Evolutionary conservation across 441 rosid genomes (phyloP).

Genomic region (Corymbia calophylla): DNA sequence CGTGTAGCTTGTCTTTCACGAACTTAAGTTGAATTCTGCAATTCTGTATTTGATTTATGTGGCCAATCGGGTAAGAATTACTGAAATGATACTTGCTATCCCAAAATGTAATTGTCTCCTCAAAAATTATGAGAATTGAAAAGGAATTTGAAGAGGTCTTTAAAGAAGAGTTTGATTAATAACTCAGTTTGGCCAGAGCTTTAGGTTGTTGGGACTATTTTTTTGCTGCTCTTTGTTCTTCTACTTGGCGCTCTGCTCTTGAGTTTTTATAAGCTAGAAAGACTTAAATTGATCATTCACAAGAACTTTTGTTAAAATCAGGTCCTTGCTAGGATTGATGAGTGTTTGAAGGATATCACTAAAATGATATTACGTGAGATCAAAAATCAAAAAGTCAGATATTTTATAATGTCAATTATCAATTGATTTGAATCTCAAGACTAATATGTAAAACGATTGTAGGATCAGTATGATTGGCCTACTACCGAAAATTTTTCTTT

Average conservation of each 20-base stretch:
- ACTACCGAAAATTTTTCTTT: rapidly evolving
- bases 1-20: not conserved
- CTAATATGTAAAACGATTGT: not conserved
- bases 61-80: not conserved
- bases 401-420: not conserved
- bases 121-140: not conserved
- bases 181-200: rapidly evolving
- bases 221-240: not conserved
- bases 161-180: rapidly evolving
- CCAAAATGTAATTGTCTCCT: not conserved
- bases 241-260: not conserved
- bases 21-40: not conserved
- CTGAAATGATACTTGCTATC: not conserved
- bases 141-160: not conserved
- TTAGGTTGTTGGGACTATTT: not conserved
- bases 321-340: not conserved
- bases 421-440: not conserved
- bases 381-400: not conserved
- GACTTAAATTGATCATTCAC: not conserved
- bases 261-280: not conserved
- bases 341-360: not conserved
- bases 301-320: not conserved
- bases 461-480: not conserved
- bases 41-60: not conserved
- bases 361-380: not conserved